Evolutionary conservation across 2,329 filamentous ascomycete species (phyloP).

Genomic region (Fusarium tanahbumbuense): DNA sequence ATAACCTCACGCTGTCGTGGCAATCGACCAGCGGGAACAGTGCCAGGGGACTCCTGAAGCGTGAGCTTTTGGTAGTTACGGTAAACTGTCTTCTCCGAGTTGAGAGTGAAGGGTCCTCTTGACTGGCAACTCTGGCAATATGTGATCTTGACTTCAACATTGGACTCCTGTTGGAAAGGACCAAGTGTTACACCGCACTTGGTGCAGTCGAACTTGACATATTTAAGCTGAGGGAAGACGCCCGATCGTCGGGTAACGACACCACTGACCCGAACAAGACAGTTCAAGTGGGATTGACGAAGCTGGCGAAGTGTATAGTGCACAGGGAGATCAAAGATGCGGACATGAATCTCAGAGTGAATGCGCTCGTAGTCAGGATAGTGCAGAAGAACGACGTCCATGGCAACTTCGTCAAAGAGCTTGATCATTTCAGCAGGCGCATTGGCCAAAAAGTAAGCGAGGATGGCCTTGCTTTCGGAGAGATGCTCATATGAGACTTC

Average conservation of each 20-base stretch:
- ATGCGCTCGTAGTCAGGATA: constrained; percentile 99
- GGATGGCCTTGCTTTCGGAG: constrained; percentile 87
- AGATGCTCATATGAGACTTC: constrained; percentile 97
- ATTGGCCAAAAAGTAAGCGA: constrained; percentile 96
- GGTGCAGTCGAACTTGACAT: constrained; percentile 96
- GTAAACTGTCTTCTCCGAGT: constrained; percentile 98
- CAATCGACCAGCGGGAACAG: constrained; percentile 93
- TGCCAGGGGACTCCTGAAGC: constrained; percentile 95
- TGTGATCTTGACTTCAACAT: constrained; percentile 93
- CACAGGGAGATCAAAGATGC: constrained; percentile 93
- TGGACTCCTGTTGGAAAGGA: constrained; percentile 97
- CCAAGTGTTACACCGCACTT: constrained; percentile 94
- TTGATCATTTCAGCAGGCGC: constrained; percentile 95
- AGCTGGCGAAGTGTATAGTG: constrained; percentile 95
- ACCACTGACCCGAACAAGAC: constrained; percentile 90
- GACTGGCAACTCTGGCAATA: constrained; percentile 98
- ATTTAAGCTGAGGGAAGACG: constrained; percentile 97
- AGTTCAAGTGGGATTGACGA: constrained; percentile 95
- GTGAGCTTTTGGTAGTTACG: constrained; percentile 99
- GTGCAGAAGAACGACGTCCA: constrained; percentile 94
- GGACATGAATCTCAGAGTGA: constrained; percentile 96
- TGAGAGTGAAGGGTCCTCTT: constrained; percentile 91
- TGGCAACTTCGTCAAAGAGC: constrained; percentile 95
- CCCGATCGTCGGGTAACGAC: constrained; percentile 94
- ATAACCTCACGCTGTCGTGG: constrained; percentile 95